Conservation (phyloP, 768 basidiomycete species). For the Xerocomus brunneocitrinus region DNA sequence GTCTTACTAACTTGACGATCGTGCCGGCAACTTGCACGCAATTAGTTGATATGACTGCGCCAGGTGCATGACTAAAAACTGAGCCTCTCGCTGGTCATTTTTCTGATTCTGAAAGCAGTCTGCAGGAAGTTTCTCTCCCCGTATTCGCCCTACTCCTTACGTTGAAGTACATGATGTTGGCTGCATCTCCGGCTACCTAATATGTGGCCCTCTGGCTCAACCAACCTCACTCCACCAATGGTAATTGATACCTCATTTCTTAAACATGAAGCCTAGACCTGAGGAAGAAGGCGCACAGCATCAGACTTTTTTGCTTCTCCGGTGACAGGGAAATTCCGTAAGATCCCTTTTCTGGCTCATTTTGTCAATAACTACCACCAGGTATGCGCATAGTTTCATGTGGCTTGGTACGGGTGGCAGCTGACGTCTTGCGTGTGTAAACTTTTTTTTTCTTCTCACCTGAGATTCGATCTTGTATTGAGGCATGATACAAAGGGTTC, state of each 20-base stretch:
- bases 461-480: slow-evolving; percentile 12
- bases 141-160: not conserved
- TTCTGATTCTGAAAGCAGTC: not conserved
- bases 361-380: not conserved
- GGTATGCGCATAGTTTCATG: not conserved
- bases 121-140: not conserved
- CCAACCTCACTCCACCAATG: not conserved
- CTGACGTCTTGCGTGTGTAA: slow-evolving; percentile 11
- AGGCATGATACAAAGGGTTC: slow-evolving; percentile 7
- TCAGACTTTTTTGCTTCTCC: slow-evolving; percentile 17
- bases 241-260: slow-evolving; percentile 5
- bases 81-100: not conserved
- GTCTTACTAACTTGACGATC: slow-evolving; percentile 2
- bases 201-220: not conserved
- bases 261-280: slow-evolving; percentile 6
- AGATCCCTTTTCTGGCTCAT: slow-evolving; percentile 9
- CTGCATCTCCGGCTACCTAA: not conserved
- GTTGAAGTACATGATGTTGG: not conserved
- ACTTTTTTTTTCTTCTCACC: slow-evolving; percentile 1
- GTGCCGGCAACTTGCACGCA: not conserved
- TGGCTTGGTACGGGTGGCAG: slow-evolving; percentile 5
- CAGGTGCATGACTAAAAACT: not conserved
- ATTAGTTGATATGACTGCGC: not conserved
- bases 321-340: slow-evolving; percentile 20
- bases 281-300: slow-evolving; percentile 20